A percentile compares a stretch with the other conserved stretches of the same genome.
These are phyloP conservation scores for Pachysandra terminalis DNA, from an alignment of 164 flowering plant species.

Conservation along the genomic window DNA sequence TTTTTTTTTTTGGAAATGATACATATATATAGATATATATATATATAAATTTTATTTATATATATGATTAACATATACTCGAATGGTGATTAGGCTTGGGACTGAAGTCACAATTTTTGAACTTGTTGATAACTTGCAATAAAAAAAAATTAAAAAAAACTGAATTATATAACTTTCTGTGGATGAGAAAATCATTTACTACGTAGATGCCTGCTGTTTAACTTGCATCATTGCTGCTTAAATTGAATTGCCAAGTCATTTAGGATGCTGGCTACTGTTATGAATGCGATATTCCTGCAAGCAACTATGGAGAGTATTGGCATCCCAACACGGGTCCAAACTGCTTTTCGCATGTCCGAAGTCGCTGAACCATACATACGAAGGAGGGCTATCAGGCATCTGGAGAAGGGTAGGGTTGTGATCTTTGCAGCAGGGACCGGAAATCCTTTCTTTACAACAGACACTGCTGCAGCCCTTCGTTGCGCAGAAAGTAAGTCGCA, in stretches of 20 bases:
- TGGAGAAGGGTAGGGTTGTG: constrained; percentile 97
- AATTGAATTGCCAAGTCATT: neutral
- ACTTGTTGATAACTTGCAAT: no score
- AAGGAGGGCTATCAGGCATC: constrained; percentile 88
- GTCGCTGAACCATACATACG: constrained; percentile 98
- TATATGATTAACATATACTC: no score
- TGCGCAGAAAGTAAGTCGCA: constrained; percentile 91
- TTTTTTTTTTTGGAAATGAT: no score
- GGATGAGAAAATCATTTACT: neutral
- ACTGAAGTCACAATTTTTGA: no score
- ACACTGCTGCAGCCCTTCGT: constrained; percentile 98
- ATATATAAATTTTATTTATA: no score
- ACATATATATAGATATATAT: no score
- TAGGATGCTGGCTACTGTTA: constrained; percentile 98
- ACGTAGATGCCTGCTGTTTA: neutral
- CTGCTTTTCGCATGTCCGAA: constrained; percentile 99
- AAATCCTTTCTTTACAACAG: constrained; percentile 99
- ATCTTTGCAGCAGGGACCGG: constrained; percentile 99
- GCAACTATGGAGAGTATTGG: constrained; percentile 99
- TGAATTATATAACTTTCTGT: neutral
- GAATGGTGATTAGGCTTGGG: no score
- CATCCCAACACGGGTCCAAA: constrained; percentile 95
- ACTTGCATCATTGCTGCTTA: neutral
- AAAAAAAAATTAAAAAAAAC: no score
- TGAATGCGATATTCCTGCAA: constrained; percentile 99